phyloP scores from a whole-genome alignment of 78 protist genomes.

The Chrysochromulina parva region DNA sequence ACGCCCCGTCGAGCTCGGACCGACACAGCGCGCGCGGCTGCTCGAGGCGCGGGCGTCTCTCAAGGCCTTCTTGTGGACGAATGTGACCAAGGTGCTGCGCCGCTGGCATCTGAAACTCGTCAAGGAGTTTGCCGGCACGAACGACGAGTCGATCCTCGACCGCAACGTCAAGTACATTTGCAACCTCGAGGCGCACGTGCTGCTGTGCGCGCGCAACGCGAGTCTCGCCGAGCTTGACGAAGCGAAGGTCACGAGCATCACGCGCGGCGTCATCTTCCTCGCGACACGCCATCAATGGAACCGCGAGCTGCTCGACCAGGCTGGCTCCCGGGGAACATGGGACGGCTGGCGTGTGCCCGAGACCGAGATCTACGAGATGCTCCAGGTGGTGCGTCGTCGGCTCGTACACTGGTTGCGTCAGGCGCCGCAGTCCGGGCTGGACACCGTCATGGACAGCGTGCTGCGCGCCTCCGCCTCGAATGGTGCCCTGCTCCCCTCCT shows the following conservation, averaged over 20 bases:
- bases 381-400: conserved; percentile 37
- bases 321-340: too few relatives aligned
- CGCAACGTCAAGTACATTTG: not conserved
- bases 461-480: not conserved
- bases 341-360: conserved; percentile 39
- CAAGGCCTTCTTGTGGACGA: not conserved
- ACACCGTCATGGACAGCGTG: conserved; percentile 18
- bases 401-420: conserved; percentile 11
- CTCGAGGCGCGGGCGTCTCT: not conserved
- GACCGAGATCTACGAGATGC: conserved; percentile 46
- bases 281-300: conserved; percentile 57
- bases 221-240: not conserved
- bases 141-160: conserved; percentile 10
- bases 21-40: not conserved
- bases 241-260: not conserved
- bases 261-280: conserved; percentile 4
- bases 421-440: too few relatives aligned
- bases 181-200: not conserved
- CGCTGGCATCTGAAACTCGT: not conserved
- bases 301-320: not conserved
- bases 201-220: not conserved
- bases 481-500: not conserved
- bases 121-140: not conserved
- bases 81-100: not conserved
- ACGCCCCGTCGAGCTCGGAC: not conserved